These are phyloP conservation scores for Clonostachys rhizophaga DNA, from an alignment of 2,329 filamentous ascomycete genomes.

Conservation along the genomic window DNA sequence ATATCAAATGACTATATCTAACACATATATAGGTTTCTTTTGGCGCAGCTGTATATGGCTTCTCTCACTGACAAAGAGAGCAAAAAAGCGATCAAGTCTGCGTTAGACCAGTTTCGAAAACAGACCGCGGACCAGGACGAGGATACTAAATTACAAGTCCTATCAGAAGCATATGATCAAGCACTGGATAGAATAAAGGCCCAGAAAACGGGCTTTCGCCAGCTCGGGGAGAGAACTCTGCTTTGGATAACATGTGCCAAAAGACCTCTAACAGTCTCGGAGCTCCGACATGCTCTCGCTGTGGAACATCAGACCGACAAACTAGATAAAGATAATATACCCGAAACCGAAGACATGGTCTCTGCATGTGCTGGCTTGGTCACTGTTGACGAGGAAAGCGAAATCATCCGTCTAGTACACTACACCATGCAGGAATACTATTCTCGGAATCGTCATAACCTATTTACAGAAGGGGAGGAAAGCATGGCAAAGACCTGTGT, in stretches of 20 bases:
- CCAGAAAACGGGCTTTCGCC: conserved; percentile 18
- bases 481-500: conserved; percentile 6
- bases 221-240: conserved; percentile 27
- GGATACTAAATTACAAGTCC: conserved; percentile 6
- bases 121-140: conserved; percentile 6
- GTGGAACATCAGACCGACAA: conserved; percentile 13
- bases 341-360: conserved; percentile 19
- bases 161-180: conserved; percentile 23
- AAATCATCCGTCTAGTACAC: conserved; percentile 34
- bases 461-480: conserved; percentile 19
- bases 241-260: conserved; percentile 31
- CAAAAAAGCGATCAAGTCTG: conserved; percentile 18
- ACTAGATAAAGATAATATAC: conserved; percentile 25
- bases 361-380: conserved; percentile 34
- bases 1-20: too few relatives aligned
- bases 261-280: conserved; percentile 18
- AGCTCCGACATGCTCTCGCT: conserved; percentile 36
- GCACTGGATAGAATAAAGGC: conserved; percentile 33
- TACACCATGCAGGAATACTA: conserved; percentile 39
- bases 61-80: conserved; percentile 7
- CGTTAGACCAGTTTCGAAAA: conserved; percentile 19
- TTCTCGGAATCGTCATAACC: conserved; percentile 11
- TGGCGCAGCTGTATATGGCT: conserved; percentile 2
- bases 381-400: conserved; percentile 25
- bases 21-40: not conserved